phyloP scores from a whole-genome alignment of 73 alveolate genomes.

The Paramecium caudatum region DNA sequence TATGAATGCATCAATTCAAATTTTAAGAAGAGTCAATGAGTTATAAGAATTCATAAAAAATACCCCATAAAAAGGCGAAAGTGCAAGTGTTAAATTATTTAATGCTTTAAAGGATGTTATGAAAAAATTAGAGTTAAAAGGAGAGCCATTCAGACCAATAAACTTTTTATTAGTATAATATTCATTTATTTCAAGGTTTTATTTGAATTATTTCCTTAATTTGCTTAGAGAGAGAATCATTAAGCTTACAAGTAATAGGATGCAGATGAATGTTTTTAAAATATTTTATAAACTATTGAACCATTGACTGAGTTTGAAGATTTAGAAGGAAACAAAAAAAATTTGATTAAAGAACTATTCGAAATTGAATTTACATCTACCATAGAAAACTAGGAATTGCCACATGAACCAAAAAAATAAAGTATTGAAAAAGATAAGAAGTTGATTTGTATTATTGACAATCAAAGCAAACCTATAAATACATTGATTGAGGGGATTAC shows the following conservation, averaged over 20 bases:
- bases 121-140: slow-evolving; percentile 60
- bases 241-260: slow-evolving; percentile 96
- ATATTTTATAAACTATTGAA: slow-evolving; percentile 83
- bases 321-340: slow-evolving; percentile 81
- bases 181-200: slow-evolving; percentile 84
- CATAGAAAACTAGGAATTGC: slow-evolving; percentile 83
- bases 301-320: slow-evolving; percentile 82
- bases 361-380: slow-evolving; percentile 91
- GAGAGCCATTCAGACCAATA: slow-evolving; percentile 62
- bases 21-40: slow-evolving; percentile 94
- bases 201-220: slow-evolving; percentile 91
- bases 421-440: slow-evolving; percentile 83
- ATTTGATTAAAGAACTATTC: slow-evolving; percentile 90
- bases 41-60: slow-evolving; percentile 84
- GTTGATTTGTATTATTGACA: slow-evolving; percentile 94
- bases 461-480: slow-evolving; percentile 86
- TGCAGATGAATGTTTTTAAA: slow-evolving; percentile 97
- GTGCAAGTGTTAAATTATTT: neutral
- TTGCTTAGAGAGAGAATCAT: slow-evolving; percentile 92
- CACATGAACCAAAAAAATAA: slow-evolving; percentile 84
- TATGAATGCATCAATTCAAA: slow-evolving; percentile 95
- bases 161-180: slow-evolving; percentile 76
- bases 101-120: slow-evolving; percentile 57
- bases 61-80: slow-evolving; percentile 54
- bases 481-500: slow-evolving; percentile 96